phyloP scores from a whole-genome alignment of 2,329 filamentous ascomycete genomes.

The Diaporthe ilicicola region DNA sequence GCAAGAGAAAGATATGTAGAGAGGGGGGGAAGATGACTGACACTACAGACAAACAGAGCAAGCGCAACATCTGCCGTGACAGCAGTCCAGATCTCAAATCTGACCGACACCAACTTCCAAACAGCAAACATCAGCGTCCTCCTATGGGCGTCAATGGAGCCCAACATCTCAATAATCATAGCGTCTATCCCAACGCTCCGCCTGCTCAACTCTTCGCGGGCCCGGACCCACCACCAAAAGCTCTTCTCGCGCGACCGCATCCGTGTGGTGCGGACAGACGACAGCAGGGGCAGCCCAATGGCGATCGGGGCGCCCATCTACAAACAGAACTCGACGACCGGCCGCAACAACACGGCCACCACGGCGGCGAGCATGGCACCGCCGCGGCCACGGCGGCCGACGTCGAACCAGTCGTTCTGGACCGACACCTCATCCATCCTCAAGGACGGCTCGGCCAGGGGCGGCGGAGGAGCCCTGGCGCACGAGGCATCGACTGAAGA shows the following conservation, averaged over 20 bases:
- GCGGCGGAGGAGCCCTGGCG: background rate
- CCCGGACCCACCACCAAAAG: background rate
- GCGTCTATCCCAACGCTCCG: slow-evolving; percentile 20
- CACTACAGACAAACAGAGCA: background rate
- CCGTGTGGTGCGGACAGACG: background rate
- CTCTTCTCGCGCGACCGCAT: slow-evolving; percentile 17
- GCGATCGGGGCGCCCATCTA: background rate
- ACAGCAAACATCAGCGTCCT: slow-evolving; percentile 17
- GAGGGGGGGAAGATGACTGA: background rate
- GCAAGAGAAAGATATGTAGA: too few species aligned
- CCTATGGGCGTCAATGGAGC: slow-evolving; percentile 17
- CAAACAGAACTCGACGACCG: slow-evolving; percentile 16
- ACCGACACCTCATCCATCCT: slow-evolving; percentile 11
- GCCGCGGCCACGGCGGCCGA: background rate
- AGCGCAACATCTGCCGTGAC: slow-evolving; percentile 10
- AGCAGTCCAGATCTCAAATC: slow-evolving; percentile 1
- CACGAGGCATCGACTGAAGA: slow-evolving; percentile 12
- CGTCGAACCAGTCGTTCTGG: slow-evolving; percentile 15
- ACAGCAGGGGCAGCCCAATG: slow-evolving; percentile 8
- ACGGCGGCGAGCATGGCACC: slow-evolving; percentile 6
- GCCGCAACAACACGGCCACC: background rate
- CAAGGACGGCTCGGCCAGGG: background rate
- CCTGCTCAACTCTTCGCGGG: background rate
- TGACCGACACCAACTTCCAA: slow-evolving; percentile 24
- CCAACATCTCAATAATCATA: slow-evolving; percentile 19